Evolutionary conservation across 768 basidiomycete species (phyloP), one percentile per base, ranked within the genome.

Genomic region (Solioccasus polychromus): DNA sequence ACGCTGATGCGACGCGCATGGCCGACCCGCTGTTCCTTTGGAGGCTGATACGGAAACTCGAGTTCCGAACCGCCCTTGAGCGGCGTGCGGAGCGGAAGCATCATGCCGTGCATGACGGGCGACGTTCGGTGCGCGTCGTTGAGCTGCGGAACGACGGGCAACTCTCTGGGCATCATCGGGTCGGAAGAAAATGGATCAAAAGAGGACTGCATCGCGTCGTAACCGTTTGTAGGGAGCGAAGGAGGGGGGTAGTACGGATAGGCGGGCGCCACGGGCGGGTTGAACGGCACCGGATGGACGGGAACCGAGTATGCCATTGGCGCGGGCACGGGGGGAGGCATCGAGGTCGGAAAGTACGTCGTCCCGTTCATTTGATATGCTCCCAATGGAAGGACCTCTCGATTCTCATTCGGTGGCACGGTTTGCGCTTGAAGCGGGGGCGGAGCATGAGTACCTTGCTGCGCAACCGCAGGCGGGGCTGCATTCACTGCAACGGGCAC

Each of bases 1-100:
- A 73, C 65, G 45, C 68, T 74, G 48, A 73, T 60, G 12, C 73
- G 68, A 23, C 67, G 62, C 11, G 68, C 64, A 31, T 74, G 71
- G 5, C 73, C 72, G 2, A 58, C 52, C n/a, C 50, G 59, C 46
- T 66, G 63, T 32, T 55, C 45, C 43, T 57, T 59, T 18, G 62
- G 64, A 19, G 69, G 64, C 8, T 52, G 54, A 50, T 68, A 69
- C 11, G 72, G 63, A 18, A 65, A 65, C 19, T 61, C 59, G 24
- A 53, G 35, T 25, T 49, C 54, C 15, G 39, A 19, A 2, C 32
- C 28, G n/a, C 18, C 42, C 41, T 8, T 12, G n/a, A 40, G 41
- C 4, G 31, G 34, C 18, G 28, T 3, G 12, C 14, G 10, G 26
- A 38, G 42, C 25, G 11, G 41, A 40, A 3, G 20, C 7, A 24